These are phyloP conservation scores for Chlamydomonas eustigma DNA, from an alignment of 139 green algal genomes.

Conservation along the genomic window DNA sequence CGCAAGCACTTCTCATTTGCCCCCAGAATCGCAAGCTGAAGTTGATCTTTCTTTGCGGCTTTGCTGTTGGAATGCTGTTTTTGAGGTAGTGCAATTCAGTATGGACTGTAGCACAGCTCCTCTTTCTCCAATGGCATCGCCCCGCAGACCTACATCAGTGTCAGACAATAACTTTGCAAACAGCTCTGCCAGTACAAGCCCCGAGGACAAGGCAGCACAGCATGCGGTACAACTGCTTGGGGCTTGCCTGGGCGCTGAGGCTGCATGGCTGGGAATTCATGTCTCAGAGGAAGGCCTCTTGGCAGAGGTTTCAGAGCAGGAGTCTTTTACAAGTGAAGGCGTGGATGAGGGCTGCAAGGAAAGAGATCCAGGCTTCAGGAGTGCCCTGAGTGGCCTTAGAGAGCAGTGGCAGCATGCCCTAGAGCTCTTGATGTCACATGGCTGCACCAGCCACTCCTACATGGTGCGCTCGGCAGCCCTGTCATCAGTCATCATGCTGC, in stretches of 20 bases:
- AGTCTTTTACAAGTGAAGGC: background rate
- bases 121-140: background rate
- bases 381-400: background rate
- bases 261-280: background rate
- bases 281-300: background rate
- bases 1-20: background rate
- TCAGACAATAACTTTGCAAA: background rate
- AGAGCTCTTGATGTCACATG: conserved; percentile 22
- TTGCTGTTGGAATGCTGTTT: background rate
- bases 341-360: conserved; percentile 2
- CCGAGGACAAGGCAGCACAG: conserved; percentile 53
- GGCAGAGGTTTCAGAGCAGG: background rate
- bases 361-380: no score
- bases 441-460: conserved; percentile 22
- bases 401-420: background rate
- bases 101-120: background rate
- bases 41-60: no score
- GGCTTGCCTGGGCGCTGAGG: conserved; percentile 19
- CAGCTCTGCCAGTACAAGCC: conserved; percentile 17
- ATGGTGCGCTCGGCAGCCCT: conserved; percentile 40
- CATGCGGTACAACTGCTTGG: conserved; percentile 37
- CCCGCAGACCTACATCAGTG: background rate
- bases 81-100: background rate
- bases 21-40: background rate
- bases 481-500: background rate